Evolutionary conservation across 495 filamentous ascomycete genomes (phyloP).

Genomic region (Podospora didyma): DNA sequence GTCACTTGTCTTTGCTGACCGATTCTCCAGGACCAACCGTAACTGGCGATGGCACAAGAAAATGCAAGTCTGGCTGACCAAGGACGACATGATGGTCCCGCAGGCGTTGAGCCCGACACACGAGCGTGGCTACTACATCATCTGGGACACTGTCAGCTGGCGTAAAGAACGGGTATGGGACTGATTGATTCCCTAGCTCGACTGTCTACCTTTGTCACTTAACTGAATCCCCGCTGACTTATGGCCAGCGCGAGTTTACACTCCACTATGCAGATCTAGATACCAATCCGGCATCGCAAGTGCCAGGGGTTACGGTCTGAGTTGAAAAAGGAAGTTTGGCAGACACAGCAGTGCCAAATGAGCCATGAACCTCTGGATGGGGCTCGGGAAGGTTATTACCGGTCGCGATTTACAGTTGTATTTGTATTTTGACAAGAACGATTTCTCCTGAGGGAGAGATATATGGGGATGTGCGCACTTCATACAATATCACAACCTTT

Average conservation of each 20-base stretch:
- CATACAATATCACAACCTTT: neutral
- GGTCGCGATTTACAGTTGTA: conserved; percentile 2
- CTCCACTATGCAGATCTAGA: conserved; percentile 78
- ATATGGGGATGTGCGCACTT: conserved; percentile 4
- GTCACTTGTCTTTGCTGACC: conserved; percentile 13
- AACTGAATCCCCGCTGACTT: neutral
- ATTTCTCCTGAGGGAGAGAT: neutral
- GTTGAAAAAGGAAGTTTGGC: neutral
- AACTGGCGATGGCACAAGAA: conserved; percentile 95
- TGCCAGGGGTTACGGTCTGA: conserved; percentile 7
- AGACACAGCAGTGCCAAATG: neutral
- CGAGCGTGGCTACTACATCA: conserved; percentile 83
- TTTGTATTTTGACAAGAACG: conserved; percentile 1
- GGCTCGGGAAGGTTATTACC: neutral
- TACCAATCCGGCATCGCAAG: conserved; percentile 20
- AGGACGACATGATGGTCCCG: conserved; percentile 72
- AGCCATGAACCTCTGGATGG: neutral
- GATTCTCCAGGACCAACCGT: conserved; percentile 45
- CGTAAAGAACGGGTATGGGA: conserved; percentile 71
- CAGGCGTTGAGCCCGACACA: conserved; percentile 60
- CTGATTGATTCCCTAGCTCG: neutral
- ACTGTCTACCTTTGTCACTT: neutral
- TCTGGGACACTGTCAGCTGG: conserved; percentile 85
- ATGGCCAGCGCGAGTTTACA: conserved; percentile 65
- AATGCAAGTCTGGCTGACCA: conserved; percentile 84